A percentile compares a stretch with the other conserved stretches of the same genome.
Conservation (phyloP, 2,329 filamentous ascomycete genomes). For the Cladosporium sp. region DNA sequence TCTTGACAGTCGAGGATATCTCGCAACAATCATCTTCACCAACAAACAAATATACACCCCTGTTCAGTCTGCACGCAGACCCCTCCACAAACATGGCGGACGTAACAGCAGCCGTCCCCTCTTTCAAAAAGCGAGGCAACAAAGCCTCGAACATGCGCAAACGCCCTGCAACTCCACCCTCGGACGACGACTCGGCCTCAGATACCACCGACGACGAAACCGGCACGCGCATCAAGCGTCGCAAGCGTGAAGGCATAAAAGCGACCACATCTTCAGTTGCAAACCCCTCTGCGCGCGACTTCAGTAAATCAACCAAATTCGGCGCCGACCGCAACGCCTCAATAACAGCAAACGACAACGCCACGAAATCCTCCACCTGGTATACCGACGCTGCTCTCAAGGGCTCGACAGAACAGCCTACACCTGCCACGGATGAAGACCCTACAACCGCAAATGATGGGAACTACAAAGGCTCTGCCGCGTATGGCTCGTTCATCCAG, state of each 20-base stretch:
- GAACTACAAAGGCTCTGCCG: slow-evolving; percentile 72
- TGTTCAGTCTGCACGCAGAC: not conserved
- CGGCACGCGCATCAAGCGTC: slow-evolving; percentile 73
- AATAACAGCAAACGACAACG: slow-evolving; percentile 71
- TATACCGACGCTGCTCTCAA: slow-evolving; percentile 64
- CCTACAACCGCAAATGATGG: slow-evolving; percentile 48
- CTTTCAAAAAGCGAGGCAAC: slow-evolving; percentile 82
- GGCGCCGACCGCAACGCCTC: slow-evolving; percentile 58
- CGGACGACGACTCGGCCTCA: slow-evolving; percentile 55
- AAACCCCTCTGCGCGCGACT: slow-evolving; percentile 25
- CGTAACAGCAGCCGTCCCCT: slow-evolving; percentile 38
- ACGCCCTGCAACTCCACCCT: slow-evolving; percentile 72
- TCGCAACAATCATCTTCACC: too few species aligned
- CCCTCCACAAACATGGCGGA: slow-evolving; percentile 28
- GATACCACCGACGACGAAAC: slow-evolving; percentile 66
- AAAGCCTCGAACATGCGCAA: slow-evolving; percentile 79
- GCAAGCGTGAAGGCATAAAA: slow-evolving; percentile 63
- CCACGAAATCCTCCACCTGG: slow-evolving; percentile 87
- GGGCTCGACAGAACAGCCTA: slow-evolving; percentile 14
- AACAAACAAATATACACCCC: too few species aligned
- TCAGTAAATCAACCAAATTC: slow-evolving; percentile 39
- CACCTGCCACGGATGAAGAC: slow-evolving; percentile 38
- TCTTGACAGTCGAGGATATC: too few species aligned
- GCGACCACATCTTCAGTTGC: slow-evolving; percentile 61
- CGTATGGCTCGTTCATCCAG: slow-evolving; percentile 69